Base-by-base conservation (phyloP, 2,329 filamentous ascomycete genomes). In the Fusarium sp. region DNA sequence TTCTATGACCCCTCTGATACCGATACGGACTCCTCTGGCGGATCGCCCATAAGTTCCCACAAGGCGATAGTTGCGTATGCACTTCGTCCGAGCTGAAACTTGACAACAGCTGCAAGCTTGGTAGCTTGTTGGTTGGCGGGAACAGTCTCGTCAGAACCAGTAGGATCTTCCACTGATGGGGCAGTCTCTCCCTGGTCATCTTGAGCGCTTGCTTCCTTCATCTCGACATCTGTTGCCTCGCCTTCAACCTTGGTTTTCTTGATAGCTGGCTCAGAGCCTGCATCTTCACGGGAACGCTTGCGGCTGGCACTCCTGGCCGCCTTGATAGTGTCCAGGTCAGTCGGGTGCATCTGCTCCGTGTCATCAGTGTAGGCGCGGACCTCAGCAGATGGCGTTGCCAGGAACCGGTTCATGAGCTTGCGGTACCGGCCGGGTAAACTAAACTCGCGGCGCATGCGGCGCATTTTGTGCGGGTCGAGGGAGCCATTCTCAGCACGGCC, bases 371-470 rank as follows among this genome's bases (percentile, higher is more conserved):
- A 98, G 6, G 85, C 81, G 75, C 88, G 90, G 11, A 97, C 88
- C 62, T 93, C 88, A 61, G 90, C 91, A 11, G 86, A 88, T 8
- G 93, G 88, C 8, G 85, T 80, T 3, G 89, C 87, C 51, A 90
- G 84, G 75, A 94, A 93, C 23, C 87, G 87, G 36, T 93, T 90
- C 72, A 98, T 87, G 30, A 97, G 78, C 80, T 95, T 96, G 68
- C 96, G 90, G 80, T 99, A 99, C 28, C 92, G 89, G 3, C 96
- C 97, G 51, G 92, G 93, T 2, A 99, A 85, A 78, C 93, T 97
- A 77, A 96, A 92, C 75, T 98, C 96, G 77, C 92, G 92, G 82
- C 95, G 94, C 54, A 88, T 88, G 16, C 95, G 89, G 12, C 93
- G 90, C 96, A 99, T 98, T 68, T 94, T 87, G 75, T 91, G 87